Conservation (phyloP, 305 asterid species). For the Withania somnifera region DNA sequence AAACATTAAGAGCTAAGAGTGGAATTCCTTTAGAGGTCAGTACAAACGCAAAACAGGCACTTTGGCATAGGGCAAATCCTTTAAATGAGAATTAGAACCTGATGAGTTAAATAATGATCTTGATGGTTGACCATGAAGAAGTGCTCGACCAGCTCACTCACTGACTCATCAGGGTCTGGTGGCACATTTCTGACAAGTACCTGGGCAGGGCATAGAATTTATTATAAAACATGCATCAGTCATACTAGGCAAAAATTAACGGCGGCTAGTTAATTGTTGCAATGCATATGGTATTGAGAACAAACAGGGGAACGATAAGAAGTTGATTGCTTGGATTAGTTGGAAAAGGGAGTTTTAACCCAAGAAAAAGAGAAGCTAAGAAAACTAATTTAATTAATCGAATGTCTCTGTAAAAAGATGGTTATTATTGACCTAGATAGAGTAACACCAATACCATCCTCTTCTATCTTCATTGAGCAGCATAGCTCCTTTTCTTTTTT, state of each 20-base stretch:
- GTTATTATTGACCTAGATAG: background rate
- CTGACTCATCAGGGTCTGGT: conserved; percentile 87
- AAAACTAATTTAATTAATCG: background rate
- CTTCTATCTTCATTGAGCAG: background rate
- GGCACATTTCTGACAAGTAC: conserved; percentile 96
- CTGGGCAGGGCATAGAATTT: conserved; percentile 29
- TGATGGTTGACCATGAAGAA: conserved; percentile 90
- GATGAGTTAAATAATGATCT: conserved; percentile 65
- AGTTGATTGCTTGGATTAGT: background rate
- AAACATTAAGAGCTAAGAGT: too few relatives aligned
- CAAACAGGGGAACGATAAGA: background rate
- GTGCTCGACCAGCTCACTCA: conserved; percentile 82
- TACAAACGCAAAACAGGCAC: background rate
- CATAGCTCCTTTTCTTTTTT: background rate
- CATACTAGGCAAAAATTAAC: background rate
- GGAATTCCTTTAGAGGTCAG: background rate
- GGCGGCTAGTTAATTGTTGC: background rate
- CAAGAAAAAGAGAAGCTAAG: background rate
- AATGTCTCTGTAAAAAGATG: background rate
- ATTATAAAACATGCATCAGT: conserved; percentile 7
- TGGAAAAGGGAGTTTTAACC: background rate
- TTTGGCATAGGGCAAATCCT: background rate
- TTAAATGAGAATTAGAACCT: conserved; percentile 37
- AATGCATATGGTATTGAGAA: background rate
- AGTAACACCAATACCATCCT: too few relatives aligned